Evolutionary conservation across 345 rosid genomes (phyloP), one percentile per base, ranked within the genome.

Genomic region (Salix dunnii): DNA sequence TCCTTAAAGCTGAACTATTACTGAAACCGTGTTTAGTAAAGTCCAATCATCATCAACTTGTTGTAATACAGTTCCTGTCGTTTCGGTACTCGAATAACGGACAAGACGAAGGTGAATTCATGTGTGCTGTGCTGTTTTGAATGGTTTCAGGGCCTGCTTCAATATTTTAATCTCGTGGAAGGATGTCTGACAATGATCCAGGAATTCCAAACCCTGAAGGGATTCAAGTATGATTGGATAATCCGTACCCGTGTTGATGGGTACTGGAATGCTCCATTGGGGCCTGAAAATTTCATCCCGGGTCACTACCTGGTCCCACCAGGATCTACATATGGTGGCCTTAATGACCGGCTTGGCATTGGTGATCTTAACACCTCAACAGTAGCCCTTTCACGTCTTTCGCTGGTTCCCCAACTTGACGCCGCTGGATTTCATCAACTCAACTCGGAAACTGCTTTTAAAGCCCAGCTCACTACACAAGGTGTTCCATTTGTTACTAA

Each of bases 191-290:
- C 80, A 6, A 84, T 92, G 92, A 90, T 96, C 55, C 75, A 86
- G 18, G 71, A 90, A 14, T 82, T 89, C 83, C 97, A 96, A 76
- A 36, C 20, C 10, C 84, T 67, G 2, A 42, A 86, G 14, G 87
- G 88, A 60, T 87, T 96, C 87, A 87, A 80, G 1, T 96, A 93
- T 79, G 94, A 93, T 67, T 96, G 99, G 99, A 87, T 93, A 68
- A 77, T 96, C 80, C 94, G 99, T 8, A 90, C 99, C 76, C 97
- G 97, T 6, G 98, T 96, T 0, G 99, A 96, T 67, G 91, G 96
- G 7, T 96, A 84, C 84, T 96, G 99, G 99, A 76, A 81, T 65
- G 93, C 89, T 28, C 89, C 94, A 0, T 78, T 96, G 2, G 77
- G 74, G 25, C 94, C 99, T 3, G 71, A 78, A 36, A 79, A 86